phyloP scores from a whole-genome alignment of 2,329 filamentous ascomycete species.

The Lojkania enalia region DNA sequence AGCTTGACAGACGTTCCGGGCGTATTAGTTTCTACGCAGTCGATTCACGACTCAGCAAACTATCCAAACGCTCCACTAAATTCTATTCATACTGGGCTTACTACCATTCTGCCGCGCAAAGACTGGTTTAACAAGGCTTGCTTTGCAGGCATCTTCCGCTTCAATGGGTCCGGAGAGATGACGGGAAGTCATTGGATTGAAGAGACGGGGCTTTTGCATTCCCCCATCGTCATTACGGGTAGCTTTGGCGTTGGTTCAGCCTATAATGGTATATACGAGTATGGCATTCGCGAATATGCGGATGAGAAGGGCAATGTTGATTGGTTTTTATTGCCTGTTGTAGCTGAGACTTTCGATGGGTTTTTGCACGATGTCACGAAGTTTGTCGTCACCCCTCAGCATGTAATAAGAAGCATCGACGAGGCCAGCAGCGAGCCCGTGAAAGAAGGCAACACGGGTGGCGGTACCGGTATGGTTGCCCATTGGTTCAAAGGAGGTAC shows the following conservation, averaged over 20 bases:
- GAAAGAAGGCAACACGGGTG: conserved; percentile 65
- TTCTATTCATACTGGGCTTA: conserved; percentile 49
- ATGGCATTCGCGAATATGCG: conserved; percentile 53
- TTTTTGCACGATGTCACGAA: conserved; percentile 61
- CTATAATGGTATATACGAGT: conserved; percentile 63
- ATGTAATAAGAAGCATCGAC: conserved; percentile 59
- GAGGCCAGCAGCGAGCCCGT: conserved; percentile 57
- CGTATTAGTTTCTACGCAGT: conserved; percentile 48
- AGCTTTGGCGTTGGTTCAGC: conserved; percentile 61
- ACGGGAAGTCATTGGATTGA: conserved; percentile 65
- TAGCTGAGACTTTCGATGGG: conserved; percentile 67
- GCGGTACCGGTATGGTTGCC: conserved; percentile 70
- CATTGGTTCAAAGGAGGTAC: conserved; percentile 70
- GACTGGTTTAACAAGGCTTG: conserved; percentile 48
- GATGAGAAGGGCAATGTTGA: conserved; percentile 50
- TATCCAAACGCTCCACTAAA: conserved; percentile 31
- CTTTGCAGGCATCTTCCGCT: conserved; percentile 57
- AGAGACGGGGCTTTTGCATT: conserved; percentile 62
- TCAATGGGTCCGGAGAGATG: conserved; percentile 67
- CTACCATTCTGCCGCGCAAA: conserved; percentile 49
- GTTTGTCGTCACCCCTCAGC: conserved; percentile 58
- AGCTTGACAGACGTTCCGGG: conserved; percentile 51
- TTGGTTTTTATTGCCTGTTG: conserved; percentile 60
- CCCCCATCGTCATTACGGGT: conserved; percentile 64
- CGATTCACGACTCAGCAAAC: conserved; percentile 36